Evolutionary conservation across 768 basidiomycete genomes (phyloP).

Genomic region (Agaricus blazei): DNA sequence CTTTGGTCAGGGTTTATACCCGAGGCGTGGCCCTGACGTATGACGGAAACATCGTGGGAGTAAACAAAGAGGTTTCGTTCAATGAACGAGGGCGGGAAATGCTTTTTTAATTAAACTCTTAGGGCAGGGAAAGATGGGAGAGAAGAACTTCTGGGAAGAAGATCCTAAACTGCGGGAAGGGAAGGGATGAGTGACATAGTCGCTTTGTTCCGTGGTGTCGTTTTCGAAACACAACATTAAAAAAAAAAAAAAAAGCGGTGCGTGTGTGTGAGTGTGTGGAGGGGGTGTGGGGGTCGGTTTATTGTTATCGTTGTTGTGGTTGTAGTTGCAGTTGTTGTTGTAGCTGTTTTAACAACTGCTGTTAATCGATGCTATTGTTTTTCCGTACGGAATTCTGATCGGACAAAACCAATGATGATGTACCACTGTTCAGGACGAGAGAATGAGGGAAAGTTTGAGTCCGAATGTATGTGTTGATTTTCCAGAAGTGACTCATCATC

Average conservation of each 20-base stretch:
- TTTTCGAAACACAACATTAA: too few relatives aligned
- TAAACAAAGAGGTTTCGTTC: background rate
- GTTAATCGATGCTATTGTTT: slow-evolving; percentile 5
- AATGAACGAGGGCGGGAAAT: background rate
- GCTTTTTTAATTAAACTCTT: background rate
- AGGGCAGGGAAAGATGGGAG: background rate
- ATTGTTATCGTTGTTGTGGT: slow-evolving; percentile 8
- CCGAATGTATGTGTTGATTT: background rate
- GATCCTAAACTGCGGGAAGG: too few relatives aligned
- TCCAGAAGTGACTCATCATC: background rate
- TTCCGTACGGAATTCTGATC: slow-evolving; percentile 40
- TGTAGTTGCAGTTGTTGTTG: slow-evolving; percentile 11
- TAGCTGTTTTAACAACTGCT: too few relatives aligned
- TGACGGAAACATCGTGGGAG: too few relatives aligned
- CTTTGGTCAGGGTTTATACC: too few relatives aligned
- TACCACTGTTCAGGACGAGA: background rate
- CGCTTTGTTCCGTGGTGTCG: too few relatives aligned
- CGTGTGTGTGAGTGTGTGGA: too few relatives aligned
- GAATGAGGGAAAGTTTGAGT: background rate
- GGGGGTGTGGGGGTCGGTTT: background rate
- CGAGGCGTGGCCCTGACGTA: too few relatives aligned
- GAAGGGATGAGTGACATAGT: too few relatives aligned
- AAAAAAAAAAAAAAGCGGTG: too few relatives aligned
- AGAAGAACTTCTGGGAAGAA: too few relatives aligned
- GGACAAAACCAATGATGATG: slow-evolving; percentile 18